Base-by-base conservation (phyloP, 768 basidiomycete species). In the Boletus speciosus region DNA sequence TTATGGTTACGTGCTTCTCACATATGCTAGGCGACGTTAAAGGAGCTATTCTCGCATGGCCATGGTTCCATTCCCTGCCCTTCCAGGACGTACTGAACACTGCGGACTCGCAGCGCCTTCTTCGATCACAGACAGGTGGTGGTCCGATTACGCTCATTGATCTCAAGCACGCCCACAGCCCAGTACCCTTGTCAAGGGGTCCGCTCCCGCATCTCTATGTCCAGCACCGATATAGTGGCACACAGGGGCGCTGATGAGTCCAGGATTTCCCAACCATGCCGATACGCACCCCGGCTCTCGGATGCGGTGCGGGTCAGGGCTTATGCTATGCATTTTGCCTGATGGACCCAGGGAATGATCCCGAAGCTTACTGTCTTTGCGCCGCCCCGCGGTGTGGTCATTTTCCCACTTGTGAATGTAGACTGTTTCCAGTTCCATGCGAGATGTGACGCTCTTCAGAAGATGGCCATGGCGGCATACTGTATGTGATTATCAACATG, bases 81-180 rank as follows among this genome's bases (percentile, higher is more conserved):
- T 61, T 57, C 47, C 12, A 36, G 46, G 65, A 62, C 60, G 62
- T 59, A 64, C 54, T 58, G 41, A 46, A 43, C 25, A 52, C 54
- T 61, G 51, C 47, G 47, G 37, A 51, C 45, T 32, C 52, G 53
- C 60, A 65, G 62, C 38, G 57, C 49, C 65, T 67, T 62, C 62
- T 57, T 53, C 60, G 57, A 67, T 65, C 66, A 49, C 35, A 25
- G 37, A 38, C 36, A 49, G 44, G 45, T 41, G 50, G 56, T 36
- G 61, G 53, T 49, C 45, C n/a, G 52, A 58, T 63, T 56, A 58
- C 62, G 54, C 61, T 54, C 44, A 54, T 56, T 58, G 47, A 54
- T 62, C 52, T 62, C 56, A 39, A 60, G 40, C 58, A 53, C 43
- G 38, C 64, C 66, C 64, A 58, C 49, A 59, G 39, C 66, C 66